Evolutionary conservation across 2,329 filamentous ascomycete species (phyloP).

Genomic region (Taxawa tesnikishii): DNA sequence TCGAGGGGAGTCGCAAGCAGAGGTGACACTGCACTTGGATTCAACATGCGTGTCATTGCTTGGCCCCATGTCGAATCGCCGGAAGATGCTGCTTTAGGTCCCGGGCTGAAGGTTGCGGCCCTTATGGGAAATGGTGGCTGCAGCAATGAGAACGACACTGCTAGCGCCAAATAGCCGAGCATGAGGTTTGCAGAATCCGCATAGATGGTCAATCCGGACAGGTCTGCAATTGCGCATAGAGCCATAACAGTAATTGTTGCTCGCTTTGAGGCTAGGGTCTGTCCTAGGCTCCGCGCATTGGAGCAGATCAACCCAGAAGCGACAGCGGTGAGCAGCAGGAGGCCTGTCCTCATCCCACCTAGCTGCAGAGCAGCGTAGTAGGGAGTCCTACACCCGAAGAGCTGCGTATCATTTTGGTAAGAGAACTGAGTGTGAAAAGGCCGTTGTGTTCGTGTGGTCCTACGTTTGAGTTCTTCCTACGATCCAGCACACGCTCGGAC

Average conservation of each 20-base stretch:
- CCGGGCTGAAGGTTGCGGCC: slow-evolving; percentile 1
- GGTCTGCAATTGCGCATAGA: slow-evolving; percentile 21
- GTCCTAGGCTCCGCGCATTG: slow-evolving; percentile 5
- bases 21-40: slow-evolving; percentile 2
- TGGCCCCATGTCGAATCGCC: slow-evolving; percentile 1
- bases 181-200: slow-evolving; percentile 19
- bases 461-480: slow-evolving; percentile 15
- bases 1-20: slow-evolving; percentile 5
- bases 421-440: slow-evolving; percentile 1
- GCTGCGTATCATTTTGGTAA: slow-evolving; percentile 2
- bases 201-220: slow-evolving; percentile 17
- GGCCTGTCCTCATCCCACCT: slow-evolving; percentile 40
- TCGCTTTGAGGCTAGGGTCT: slow-evolving; percentile 23
- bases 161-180: slow-evolving; percentile 35
- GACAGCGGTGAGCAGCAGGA: slow-evolving; percentile 35
- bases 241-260: slow-evolving; percentile 23
- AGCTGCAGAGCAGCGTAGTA: slow-evolving; percentile 45
- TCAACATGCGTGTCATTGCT: background rate
- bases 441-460: slow-evolving; percentile 2
- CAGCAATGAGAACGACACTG: slow-evolving; percentile 32
- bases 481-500: slow-evolving; percentile 16
- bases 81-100: slow-evolving; percentile 1
- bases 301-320: slow-evolving; percentile 30
- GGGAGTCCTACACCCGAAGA: slow-evolving; percentile 24
- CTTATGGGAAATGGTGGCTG: slow-evolving; percentile 32